Conservation (phyloP, 1,284 basidiomycete species). For the Coniophora puteana region DNA sequence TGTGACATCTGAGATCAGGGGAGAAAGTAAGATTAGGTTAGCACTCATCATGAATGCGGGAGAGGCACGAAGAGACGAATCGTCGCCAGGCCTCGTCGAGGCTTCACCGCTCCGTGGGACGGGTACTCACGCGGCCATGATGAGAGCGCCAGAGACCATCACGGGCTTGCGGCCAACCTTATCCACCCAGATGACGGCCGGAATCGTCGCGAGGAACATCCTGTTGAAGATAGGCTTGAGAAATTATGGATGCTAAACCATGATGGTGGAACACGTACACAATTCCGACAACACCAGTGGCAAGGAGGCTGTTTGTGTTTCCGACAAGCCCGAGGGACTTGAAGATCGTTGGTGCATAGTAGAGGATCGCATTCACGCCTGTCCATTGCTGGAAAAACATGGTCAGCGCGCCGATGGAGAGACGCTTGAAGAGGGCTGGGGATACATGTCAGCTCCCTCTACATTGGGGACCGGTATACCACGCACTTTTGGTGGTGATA, state of each 20-base stretch:
- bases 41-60: too few species aligned
- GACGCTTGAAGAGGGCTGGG: conserved; percentile 55
- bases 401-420: conserved; percentile 55
- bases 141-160: conserved; percentile 63
- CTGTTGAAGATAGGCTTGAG: conserved; percentile 30
- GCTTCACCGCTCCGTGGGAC: too few species aligned
- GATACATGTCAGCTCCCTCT: conserved; percentile 1
- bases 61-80: too few species aligned
- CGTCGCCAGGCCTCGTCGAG: too few species aligned
- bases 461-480: too few species aligned
- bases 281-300: conserved; percentile 82
- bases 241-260: conserved; percentile 5
- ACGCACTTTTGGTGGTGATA: conserved; percentile 46
- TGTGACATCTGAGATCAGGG: conserved; percentile 45
- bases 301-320: conserved; percentile 60
- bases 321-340: conserved; percentile 50
- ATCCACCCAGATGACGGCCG: conserved; percentile 72
- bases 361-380: conserved; percentile 64
- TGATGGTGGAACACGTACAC: conserved; percentile 41
- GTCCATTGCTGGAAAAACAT: conserved; percentile 80
- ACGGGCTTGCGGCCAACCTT: conserved; percentile 68
- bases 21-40: too few species aligned
- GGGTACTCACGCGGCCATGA: conserved; percentile 61
- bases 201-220: conserved; percentile 73
- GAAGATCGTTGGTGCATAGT: conserved; percentile 71